Conservation (phyloP, 176 grass and related monocot species). For the Dactylis glomerata region DNA sequence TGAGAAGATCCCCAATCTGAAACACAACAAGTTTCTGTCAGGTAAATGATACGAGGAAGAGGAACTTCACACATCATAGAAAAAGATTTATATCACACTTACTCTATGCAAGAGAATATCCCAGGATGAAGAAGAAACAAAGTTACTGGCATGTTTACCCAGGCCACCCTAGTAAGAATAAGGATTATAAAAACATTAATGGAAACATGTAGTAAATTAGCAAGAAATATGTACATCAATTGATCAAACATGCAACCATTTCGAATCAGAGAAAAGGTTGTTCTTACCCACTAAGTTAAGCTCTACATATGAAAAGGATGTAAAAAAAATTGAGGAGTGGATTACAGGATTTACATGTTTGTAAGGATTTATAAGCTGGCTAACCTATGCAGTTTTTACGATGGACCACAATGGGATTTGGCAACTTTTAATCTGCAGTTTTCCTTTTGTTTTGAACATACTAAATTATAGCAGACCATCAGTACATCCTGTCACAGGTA, state of each 20-base stretch:
- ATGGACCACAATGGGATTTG: too few relatives aligned
- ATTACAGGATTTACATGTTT: too few relatives aligned
- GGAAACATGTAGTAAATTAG: not conserved
- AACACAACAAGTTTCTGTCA: constrained; percentile 20
- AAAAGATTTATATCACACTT: not conserved
- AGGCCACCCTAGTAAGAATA: constrained; percentile 28
- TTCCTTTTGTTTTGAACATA: too few relatives aligned
- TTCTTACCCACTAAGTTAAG: not conserved
- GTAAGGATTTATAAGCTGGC: too few relatives aligned
- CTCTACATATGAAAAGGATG: not conserved
- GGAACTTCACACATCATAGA: not conserved
- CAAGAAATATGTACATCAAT: not conserved
- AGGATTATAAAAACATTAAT: not conserved
- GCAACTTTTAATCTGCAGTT: too few relatives aligned
- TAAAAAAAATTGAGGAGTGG: too few relatives aligned
- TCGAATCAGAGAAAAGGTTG: constrained; percentile 1
- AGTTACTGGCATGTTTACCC: not conserved
- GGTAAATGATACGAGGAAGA: not conserved
- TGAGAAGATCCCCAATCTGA: constrained; percentile 52
- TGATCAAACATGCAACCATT: not conserved
- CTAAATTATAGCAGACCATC: too few relatives aligned
- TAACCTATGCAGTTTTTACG: too few relatives aligned
- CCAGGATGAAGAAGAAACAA: constrained; percentile 49
- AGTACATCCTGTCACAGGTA: too few relatives aligned
- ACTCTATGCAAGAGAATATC: constrained; percentile 41